These are phyloP conservation scores for Mycena belliarum DNA, from an alignment of 768 basidiomycete species.

Conservation along the genomic window DNA sequence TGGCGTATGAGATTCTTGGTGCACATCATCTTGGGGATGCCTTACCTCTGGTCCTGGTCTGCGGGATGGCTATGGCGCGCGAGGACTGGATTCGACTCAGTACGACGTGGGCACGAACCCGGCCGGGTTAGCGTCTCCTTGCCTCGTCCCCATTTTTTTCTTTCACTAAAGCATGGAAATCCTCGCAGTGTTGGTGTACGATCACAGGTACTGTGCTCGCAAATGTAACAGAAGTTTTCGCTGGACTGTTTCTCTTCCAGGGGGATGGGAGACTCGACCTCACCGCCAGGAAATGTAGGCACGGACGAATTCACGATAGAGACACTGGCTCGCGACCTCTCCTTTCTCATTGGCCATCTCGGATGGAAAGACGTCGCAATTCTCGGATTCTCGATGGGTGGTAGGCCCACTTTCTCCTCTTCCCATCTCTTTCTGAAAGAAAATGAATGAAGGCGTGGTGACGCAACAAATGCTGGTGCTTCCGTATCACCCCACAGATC, in stretches of 20 bases:
- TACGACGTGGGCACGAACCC: conserved; percentile 18
- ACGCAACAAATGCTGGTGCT: conserved; percentile 30
- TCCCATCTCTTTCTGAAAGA: not conserved
- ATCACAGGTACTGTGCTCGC: conserved; percentile 16
- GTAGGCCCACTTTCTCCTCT: conserved; percentile 15
- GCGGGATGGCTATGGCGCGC: conserved; percentile 24
- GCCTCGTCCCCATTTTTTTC: too few species aligned
- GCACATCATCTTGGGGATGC: conserved; percentile 6
- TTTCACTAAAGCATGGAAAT: too few species aligned
- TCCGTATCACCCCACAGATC: conserved; percentile 25
- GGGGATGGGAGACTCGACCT: conserved; percentile 29
- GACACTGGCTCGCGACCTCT: conserved; percentile 28
- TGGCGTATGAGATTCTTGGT: conserved; percentile 32
- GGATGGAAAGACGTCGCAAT: conserved; percentile 29
- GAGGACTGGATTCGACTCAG: conserved; percentile 26
- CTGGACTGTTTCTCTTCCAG: conserved; percentile 6
- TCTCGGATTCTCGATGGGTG: conserved; percentile 32
- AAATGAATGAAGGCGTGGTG: conserved; percentile 23
- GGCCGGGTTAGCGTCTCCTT: conserved; percentile 22
- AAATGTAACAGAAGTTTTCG: not conserved
- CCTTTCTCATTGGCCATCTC: conserved; percentile 25
- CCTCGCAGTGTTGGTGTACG: conserved; percentile 29
- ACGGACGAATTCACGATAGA: conserved; percentile 30
- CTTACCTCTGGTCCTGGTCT: conserved; percentile 26
- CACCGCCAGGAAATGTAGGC: conserved; percentile 5